Conservation (phyloP, 306 rosid species). For the Acmispon strigosus region DNA sequence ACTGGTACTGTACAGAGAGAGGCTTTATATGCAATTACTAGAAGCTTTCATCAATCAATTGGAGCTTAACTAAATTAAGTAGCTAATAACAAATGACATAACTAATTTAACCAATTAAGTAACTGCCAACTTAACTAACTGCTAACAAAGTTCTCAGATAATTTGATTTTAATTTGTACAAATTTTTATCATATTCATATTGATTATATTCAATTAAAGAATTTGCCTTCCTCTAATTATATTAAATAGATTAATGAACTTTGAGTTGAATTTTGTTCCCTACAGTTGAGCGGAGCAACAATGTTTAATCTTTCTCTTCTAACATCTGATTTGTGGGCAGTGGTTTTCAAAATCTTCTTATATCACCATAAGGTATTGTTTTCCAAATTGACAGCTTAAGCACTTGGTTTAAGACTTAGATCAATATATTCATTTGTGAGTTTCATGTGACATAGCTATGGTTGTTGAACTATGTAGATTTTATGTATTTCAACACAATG, state of each 20-base stretch:
- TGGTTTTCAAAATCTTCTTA: conserved; percentile 18
- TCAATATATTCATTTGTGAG: not conserved
- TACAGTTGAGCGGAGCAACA: conserved; percentile 31
- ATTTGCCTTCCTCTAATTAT: not conserved
- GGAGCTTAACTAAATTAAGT: no score
- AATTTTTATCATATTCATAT: no score
- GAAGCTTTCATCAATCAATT: no score
- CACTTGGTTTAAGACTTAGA: not conserved
- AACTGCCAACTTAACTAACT: no score
- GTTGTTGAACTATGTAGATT: not conserved
- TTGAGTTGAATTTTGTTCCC: not conserved
- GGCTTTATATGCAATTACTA: no score
- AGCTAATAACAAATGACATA: no score
- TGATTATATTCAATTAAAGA: not conserved
- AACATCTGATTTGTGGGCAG: conserved; percentile 33
- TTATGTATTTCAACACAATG: not conserved
- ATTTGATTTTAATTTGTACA: no score
- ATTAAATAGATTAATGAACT: not conserved
- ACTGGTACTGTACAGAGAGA: no score
- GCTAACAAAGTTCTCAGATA: no score
- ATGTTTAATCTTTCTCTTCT: conserved; percentile 36
- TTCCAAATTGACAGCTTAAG: not conserved
- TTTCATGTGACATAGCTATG: not conserved
- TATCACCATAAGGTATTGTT: conserved; percentile 27
- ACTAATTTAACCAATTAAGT: no score